Base-by-base conservation (phyloP, 2,329 filamentous ascomycete genomes). In the Paradendryphiella salina region DNA sequence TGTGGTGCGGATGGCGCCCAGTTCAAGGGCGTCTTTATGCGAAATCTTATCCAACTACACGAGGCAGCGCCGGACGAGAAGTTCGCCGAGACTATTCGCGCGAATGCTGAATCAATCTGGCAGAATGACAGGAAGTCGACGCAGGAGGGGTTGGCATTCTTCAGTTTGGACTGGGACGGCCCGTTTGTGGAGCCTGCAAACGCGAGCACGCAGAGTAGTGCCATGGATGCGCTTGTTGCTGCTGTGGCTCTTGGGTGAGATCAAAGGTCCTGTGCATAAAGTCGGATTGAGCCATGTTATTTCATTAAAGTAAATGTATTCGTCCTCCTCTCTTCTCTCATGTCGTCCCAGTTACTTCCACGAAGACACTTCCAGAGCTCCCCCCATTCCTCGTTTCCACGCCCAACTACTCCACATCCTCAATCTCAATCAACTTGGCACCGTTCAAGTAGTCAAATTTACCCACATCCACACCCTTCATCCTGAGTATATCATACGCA, bases 1-100 rank as follows among this genome's bases (percentile, higher is more conserved):
- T 77, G 75, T 37, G 74, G 73, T 17, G 65, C 45, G 9, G 74
- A 77, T 38, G 80, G 77, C 1, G 77, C 82, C 28, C 84, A 88
- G 63, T 90, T 90, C 79, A 90, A 90, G 71, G 87, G 87, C 3
- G 77, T 89, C 29, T 88, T 89, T 56, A 77, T 82, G 13, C 79
- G 85, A 15, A 88, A 88, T 63, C 73, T 90, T 15, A 77, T 79
- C 28, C 79, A 81, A 46, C 70, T 90, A 28, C 76, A 86, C 17
- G 63, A 72, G 1, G 80, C 71, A 2, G 78, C 77, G 1, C 80
- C 81, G 0, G 73, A 80, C 31, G 67, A 75, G 3, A 67, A 67
- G 8, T 86, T 84, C 63, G 73, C 71, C 10, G 65, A 73, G 2
- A 85, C 85, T 47, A 81, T 90, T 48, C 68, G 78, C 39, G 74